Evolutionary conservation across 176 grass and related monocot genomes (phyloP).

Genomic region (Eleusine coracana): DNA sequence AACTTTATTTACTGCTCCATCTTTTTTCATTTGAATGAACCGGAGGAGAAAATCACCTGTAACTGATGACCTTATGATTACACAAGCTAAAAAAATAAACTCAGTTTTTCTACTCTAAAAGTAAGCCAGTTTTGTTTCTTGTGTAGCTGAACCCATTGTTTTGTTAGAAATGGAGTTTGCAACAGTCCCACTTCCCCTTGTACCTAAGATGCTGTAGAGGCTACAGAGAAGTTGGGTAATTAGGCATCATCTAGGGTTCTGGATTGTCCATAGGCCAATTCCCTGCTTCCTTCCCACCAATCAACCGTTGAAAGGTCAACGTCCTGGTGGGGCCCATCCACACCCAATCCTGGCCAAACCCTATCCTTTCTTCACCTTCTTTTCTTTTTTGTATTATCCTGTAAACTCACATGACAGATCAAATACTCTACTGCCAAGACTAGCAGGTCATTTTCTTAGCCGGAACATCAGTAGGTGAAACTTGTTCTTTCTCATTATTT

Average conservation of each 20-base stretch:
- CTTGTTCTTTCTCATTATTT: background rate
- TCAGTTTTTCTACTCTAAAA: too few species aligned
- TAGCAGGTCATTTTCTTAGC: constrained; percentile 27
- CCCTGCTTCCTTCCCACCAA: constrained; percentile 30
- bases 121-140: too few species aligned
- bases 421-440: constrained; percentile 16
- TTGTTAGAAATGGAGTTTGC: too few species aligned
- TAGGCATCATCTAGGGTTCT: constrained; percentile 26
- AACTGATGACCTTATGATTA: too few species aligned
- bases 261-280: constrained; percentile 10
- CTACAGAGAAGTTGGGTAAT: background rate
- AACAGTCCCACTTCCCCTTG: background rate
- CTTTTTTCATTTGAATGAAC: background rate
- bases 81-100: too few species aligned
- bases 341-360: constrained; percentile 46
- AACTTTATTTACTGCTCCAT: too few species aligned
- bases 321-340: constrained; percentile 2
- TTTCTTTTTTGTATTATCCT: constrained; percentile 35
- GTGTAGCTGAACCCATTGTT: too few species aligned
- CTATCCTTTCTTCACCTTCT: constrained; percentile 34
- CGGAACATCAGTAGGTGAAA: background rate
- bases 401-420: constrained; percentile 41
- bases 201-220: constrained; percentile 13
- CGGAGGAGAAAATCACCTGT: too few species aligned
- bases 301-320: constrained; percentile 43